A percentile compares a stretch with the other conserved stretches of the same genome.
These are phyloP conservation scores for Paramecium sonneborni DNA, from an alignment of 73 alveolate species.

Conservation along the genomic window DNA sequence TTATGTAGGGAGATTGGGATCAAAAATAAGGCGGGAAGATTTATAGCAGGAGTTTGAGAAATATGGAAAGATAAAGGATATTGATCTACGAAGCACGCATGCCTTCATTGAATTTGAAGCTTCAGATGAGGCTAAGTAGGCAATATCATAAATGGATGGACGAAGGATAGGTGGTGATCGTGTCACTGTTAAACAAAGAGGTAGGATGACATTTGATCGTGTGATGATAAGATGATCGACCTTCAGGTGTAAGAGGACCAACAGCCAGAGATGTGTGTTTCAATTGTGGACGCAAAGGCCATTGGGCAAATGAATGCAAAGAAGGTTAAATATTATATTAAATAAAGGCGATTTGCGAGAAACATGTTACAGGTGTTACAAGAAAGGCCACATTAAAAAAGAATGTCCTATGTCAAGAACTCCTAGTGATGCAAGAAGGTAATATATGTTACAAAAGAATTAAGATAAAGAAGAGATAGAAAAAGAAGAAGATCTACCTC, in stretches of 20 bases:
- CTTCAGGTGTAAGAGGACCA: conserved; percentile 74
- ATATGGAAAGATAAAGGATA: conserved; percentile 75
- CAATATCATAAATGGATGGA: conserved; percentile 75
- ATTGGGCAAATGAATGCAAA: conserved; percentile 77
- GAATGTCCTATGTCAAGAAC: conserved; percentile 71
- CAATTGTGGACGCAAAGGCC: conserved; percentile 87
- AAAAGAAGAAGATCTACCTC: conserved; percentile 50
- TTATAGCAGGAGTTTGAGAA: conserved; percentile 74
- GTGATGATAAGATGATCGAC: conserved; percentile 58
- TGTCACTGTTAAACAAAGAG: conserved; percentile 60
- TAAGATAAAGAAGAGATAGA: not conserved
- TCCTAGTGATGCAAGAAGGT: conserved; percentile 57
- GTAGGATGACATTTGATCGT: conserved; percentile 46
- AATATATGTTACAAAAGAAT: not conserved
- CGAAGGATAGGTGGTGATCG: conserved; percentile 70
- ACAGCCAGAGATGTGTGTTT: conserved; percentile 78
- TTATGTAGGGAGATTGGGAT: conserved; percentile 77
- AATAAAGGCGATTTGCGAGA: conserved; percentile 58
- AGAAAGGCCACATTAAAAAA: conserved; percentile 70
- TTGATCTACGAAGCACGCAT: conserved; percentile 74
- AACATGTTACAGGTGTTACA: conserved; percentile 73
- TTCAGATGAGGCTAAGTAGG: conserved; percentile 78
- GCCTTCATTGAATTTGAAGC: conserved; percentile 81
- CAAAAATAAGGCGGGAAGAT: conserved; percentile 71
- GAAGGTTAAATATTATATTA: conserved; percentile 12